These are phyloP conservation scores for Aspergillus brunneoviolaceus DNA, from an alignment of 2,329 filamentous ascomycete genomes.

Conservation along the genomic window DNA sequence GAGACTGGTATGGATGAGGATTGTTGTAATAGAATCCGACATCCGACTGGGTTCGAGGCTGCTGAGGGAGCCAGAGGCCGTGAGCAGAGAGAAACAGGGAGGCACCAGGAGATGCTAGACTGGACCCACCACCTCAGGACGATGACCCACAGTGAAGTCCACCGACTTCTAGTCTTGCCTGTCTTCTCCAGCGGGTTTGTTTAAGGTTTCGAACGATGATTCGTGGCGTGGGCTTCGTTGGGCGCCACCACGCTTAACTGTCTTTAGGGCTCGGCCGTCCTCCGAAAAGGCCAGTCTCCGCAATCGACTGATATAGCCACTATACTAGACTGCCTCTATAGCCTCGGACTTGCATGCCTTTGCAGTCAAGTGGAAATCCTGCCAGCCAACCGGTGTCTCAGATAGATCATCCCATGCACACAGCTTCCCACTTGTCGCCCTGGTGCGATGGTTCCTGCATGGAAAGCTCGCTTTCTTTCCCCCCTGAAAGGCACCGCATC, in stretches of 20 bases:
- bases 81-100: no score
- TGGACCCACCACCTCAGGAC: no score
- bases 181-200: neutral
- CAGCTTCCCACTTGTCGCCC: neutral
- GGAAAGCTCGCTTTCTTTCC: neutral
- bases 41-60: neutral
- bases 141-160: no score
- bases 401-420: neutral
- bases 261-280: neutral
- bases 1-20: neutral
- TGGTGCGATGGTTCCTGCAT: neutral
- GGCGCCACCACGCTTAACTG: neutral
- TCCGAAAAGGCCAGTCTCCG: neutral
- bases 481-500: slow-evolving; percentile 1
- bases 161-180: no score
- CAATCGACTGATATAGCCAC: neutral
- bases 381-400: neutral
- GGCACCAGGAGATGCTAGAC: no score
- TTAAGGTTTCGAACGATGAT: neutral
- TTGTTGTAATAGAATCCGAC: neutral
- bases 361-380: neutral
- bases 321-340: neutral
- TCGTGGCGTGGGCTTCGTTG: neutral
- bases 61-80: no score
- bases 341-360: neutral